Base-by-base conservation (phyloP, 495 filamentous ascomycete species). In the Cryomyces minteri region DNA sequence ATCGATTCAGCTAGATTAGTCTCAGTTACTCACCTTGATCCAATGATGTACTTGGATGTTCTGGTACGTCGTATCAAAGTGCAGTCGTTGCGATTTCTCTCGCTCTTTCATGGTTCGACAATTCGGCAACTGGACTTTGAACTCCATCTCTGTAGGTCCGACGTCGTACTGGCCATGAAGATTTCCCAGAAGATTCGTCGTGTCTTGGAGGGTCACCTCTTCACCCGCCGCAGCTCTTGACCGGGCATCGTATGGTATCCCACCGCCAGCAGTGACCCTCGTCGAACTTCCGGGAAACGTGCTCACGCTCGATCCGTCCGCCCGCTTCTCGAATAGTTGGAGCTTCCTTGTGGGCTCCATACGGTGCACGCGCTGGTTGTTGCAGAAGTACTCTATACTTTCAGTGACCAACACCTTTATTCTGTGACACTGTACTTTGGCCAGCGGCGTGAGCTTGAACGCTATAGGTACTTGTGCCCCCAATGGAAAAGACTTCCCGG, bases 31-130 rank as follows among this genome's bases (percentile, higher is more conserved):
- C 73, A 92, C 90, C 77, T 98, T 98, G 56, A 98, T 95, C 90
- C 92, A 96, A 58, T 98, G 90, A 54, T 88, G 86, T 41, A 98
- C 88, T 54, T 94, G 85, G 38, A 94, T 94, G 46, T 93, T 90
- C 60, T 83, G 81, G 69, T 88, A 96, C 11, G 90, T 94, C 41
- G 87, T 94, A 53, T 96, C 88, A 48, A 90, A 93, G 59, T 93
- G 84, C 41, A 98, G 62, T 45, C 77, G 74, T 34, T 83, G 67
- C 31, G 57, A 56, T 57, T 80, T 80, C 49, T 92, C 84, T 43
- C 80, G 79, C 31, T 81, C 78, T 52, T 61, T 70, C 82, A 93
- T 94, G 52, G 74, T 75, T 49, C 84, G 79, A 56, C 90, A 98
- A 37, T 87, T 92, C 4, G 90, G 90, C n/a, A 98, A 67, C 59